Conservation (phyloP, 2,329 filamentous ascomycete species). For the Xylariaceae sp. region DNA sequence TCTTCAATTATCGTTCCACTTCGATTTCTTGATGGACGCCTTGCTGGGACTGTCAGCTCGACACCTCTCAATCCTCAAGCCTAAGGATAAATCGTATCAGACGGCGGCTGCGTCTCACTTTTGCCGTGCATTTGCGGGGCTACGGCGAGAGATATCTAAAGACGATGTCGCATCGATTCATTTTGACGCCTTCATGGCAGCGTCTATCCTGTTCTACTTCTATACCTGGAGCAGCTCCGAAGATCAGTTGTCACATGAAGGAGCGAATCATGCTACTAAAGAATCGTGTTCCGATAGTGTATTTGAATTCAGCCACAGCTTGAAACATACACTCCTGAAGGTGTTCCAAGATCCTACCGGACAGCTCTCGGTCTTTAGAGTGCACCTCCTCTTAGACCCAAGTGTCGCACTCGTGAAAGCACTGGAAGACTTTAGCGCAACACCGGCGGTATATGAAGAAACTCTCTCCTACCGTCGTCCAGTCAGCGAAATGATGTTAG, state of each 20-base stretch:
- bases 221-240: conserved; percentile 22
- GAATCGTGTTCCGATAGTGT: no score
- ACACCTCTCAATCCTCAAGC: conserved; percentile 18
- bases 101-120: conserved; percentile 14
- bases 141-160: conserved; percentile 15
- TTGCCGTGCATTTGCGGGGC: conserved; percentile 15
- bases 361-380: conserved; percentile 6
- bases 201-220: conserved; percentile 20
- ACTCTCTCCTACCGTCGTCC: conserved; percentile 13
- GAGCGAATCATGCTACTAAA: conserved; percentile 6
- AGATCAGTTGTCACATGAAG: not conserved
- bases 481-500: conserved; percentile 3
- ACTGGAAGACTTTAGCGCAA: conserved; percentile 2
- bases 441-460: conserved; percentile 4
- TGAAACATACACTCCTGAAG: conserved; percentile 21
- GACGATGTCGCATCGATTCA: conserved; percentile 9
- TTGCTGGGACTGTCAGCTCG: conserved; percentile 21
- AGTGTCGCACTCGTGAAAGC: not conserved
- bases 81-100: conserved; percentile 9
- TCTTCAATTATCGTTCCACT: conserved; percentile 21
- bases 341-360: conserved; percentile 11
- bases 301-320: conserved; percentile 20
- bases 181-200: conserved; percentile 22
- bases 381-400: conserved; percentile 1
- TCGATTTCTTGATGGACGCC: conserved; percentile 21